A percentile compares a stretch with the other conserved stretches of the same genome.
These are phyloP conservation scores for Medicago truncatula DNA, from an alignment of 306 rosid species.

Conservation along the genomic window MtrunA17r5.0-ANR NC_053046.1:13406001-13406500, in stretches of 20 bases:
- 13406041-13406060: constrained; percentile 65
- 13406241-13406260: constrained; percentile 12
- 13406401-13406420: constrained; percentile 75
- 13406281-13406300: constrained; percentile 17
- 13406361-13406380: constrained; percentile 75
- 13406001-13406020: constrained; percentile 55
- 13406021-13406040: constrained; percentile 64
- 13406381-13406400: constrained; percentile 68
- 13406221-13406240: too few relatives aligned
- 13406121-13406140: constrained; percentile 10
- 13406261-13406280: constrained; percentile 10
- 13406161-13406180: background rate
- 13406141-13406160: constrained; percentile 5
- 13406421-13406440: constrained; percentile 65
- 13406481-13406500: constrained; percentile 67
- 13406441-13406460: constrained; percentile 85
- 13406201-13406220: too few relatives aligned
- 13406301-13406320: constrained; percentile 12
- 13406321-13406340: constrained; percentile 59
- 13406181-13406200: background rate
- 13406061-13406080: constrained; percentile 73
- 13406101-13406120: constrained; percentile 25
- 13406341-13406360: constrained; percentile 67
- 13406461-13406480: constrained; percentile 72
- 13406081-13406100: constrained; percentile 53